phyloP scores from a whole-genome alignment of 2,329 filamentous ascomycete species.

The Pleochaeta shiraiana region DNA sequence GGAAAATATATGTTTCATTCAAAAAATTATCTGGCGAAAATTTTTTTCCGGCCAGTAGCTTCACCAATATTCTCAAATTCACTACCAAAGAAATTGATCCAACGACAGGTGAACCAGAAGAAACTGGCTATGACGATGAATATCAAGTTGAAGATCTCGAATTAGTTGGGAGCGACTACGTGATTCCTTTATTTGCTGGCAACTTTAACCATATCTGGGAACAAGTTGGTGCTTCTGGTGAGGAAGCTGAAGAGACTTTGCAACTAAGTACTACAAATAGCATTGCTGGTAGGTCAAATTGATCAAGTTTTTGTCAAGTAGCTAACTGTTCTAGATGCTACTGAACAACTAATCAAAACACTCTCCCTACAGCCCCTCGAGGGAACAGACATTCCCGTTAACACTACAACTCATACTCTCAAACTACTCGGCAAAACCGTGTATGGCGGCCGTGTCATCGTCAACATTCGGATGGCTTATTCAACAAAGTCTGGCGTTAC shows the following conservation, averaged over 20 bases:
- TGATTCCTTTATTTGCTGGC: conserved; percentile 79
- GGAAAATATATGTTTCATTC: conserved; percentile 90
- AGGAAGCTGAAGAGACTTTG: conserved; percentile 79
- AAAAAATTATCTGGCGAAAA: conserved; percentile 57
- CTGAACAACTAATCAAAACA: conserved; percentile 68
- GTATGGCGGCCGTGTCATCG: conserved; percentile 70
- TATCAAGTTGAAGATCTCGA: conserved; percentile 94
- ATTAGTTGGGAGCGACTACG: conserved; percentile 76
- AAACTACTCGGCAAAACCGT: conserved; percentile 95
- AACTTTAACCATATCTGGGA: conserved; percentile 96
- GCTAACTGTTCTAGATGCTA: conserved; percentile 43
- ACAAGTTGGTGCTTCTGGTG: conserved; percentile 69
- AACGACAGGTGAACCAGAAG: conserved; percentile 78
- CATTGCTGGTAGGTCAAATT: conserved; percentile 48
- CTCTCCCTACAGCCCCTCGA: conserved; percentile 87
- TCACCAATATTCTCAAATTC: conserved; percentile 90
- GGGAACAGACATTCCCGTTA: conserved; percentile 77
- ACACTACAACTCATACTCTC: conserved; percentile 75
- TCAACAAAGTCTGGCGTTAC: conserved; percentile 85
- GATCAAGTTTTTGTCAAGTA: conserved; percentile 1
- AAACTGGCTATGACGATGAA: conserved; percentile 86
- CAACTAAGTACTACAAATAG: conserved; percentile 76
- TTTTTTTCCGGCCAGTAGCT: conserved; percentile 57
- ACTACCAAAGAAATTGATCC: conserved; percentile 97
- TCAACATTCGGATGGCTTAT: conserved; percentile 78